A percentile compares a stretch with the other conserved stretches of the same genome.
Conservation (phyloP, 345 rosid species). For the Turritis glabra region DNA sequence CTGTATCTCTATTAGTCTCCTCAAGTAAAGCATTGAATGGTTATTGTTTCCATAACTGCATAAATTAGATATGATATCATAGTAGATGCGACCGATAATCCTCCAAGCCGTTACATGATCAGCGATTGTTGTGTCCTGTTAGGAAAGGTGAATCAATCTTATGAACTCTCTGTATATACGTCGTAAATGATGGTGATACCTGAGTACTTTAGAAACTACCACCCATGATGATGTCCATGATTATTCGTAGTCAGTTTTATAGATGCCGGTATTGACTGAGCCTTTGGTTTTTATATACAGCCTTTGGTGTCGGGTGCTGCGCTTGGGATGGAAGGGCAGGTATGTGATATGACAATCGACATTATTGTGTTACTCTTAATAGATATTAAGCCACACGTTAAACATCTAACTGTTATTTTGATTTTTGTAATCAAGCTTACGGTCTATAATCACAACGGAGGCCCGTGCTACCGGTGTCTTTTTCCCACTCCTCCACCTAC, state of each 20-base stretch:
- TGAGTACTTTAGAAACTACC: background rate
- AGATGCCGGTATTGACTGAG: background rate
- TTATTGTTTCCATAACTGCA: slow-evolving; percentile 44
- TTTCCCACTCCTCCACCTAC: slow-evolving; percentile 85
- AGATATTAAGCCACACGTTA: background rate
- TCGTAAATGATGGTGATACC: background rate
- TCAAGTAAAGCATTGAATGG: slow-evolving; percentile 6
- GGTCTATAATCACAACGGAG: slow-evolving; percentile 73
- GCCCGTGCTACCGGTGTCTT: slow-evolving; percentile 86
- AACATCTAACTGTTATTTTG: background rate
- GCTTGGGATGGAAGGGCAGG: slow-evolving; percentile 96
- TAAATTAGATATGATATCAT: slow-evolving; percentile 71
- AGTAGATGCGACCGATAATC: slow-evolving; percentile 94
- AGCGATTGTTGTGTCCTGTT: slow-evolving; percentile 92
- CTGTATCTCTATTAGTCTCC: background rate
- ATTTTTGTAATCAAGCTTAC: slow-evolving; percentile 41
- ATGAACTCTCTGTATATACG: slow-evolving; percentile 2
- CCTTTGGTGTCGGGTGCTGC: slow-evolving; percentile 99
- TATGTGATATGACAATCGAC: slow-evolving; percentile 22
- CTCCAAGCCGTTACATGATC: slow-evolving; percentile 97
- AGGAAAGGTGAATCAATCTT: slow-evolving; percentile 68
- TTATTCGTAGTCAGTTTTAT: slow-evolving; percentile 14
- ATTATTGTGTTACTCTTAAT: slow-evolving; percentile 1
- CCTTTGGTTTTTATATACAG: slow-evolving; percentile 44
- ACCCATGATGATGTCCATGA: background rate